Percentiles rank a stretch among this genome's conserved stretches.
Conservation (phyloP, 495 filamentous ascomycete species). For the Copromyces sp. region DNA sequence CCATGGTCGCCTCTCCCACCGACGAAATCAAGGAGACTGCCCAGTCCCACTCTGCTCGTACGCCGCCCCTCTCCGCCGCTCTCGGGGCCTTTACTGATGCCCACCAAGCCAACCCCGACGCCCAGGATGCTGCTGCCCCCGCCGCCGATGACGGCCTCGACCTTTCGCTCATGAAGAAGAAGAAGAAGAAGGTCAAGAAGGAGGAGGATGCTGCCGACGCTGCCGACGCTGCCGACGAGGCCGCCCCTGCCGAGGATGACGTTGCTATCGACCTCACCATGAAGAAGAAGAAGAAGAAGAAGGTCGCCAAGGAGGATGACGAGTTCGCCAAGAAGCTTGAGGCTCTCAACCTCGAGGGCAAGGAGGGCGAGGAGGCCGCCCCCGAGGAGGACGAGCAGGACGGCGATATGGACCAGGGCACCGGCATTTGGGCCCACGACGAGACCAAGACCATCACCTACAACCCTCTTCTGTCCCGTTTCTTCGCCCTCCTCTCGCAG, state of each 20-base stretch:
- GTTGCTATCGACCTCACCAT: conserved; percentile 49
- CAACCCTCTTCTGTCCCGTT: conserved; percentile 71
- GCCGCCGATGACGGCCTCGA: conserved; percentile 32
- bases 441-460: conserved; percentile 68
- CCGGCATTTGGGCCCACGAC: conserved; percentile 87
- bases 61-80: conserved; percentile 40
- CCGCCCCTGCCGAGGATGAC: conserved; percentile 16
- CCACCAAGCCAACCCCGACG: conserved; percentile 47
- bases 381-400: conserved; percentile 34
- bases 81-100: conserved; percentile 41
- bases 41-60: conserved; percentile 57
- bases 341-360: conserved; percentile 72
- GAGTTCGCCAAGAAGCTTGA: conserved; percentile 49
- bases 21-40: conserved; percentile 60
- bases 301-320: conserved; percentile 56
- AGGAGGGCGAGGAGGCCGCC: conserved; percentile 40
- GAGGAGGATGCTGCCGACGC: conserved; percentile 58
- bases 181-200: conserved; percentile 71
- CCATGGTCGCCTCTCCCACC: conserved; percentile 49
- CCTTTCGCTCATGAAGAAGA: conserved; percentile 45
- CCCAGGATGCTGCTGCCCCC: conserved; percentile 41
- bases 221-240: conserved; percentile 42
- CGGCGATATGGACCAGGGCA: conserved; percentile 81
- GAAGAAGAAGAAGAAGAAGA: conserved; percentile 98
- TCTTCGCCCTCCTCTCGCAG: conserved; percentile 83